These are phyloP conservation scores for Camellia sinensis DNA, from an alignment of 148 eudicot species.

Conservation along the genomic window DNA sequence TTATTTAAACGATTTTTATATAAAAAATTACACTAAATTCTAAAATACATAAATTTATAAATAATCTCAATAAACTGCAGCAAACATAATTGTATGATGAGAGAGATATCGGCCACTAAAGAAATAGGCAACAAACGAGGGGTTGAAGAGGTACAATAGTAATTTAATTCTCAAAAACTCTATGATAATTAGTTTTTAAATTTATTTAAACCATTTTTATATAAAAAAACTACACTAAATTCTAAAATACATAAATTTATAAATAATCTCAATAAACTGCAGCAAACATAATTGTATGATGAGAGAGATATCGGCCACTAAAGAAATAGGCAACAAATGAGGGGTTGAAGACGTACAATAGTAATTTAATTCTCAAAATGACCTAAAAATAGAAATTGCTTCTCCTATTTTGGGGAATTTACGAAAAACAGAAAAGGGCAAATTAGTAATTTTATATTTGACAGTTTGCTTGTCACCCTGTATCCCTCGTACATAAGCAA, in stretches of 20 bases:
- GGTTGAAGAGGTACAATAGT: not conserved
- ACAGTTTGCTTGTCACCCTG: not conserved
- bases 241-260: too few species aligned
- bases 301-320: not conserved
- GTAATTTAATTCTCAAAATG: not conserved
- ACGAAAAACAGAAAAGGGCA: constrained; percentile 9
- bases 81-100: not conserved
- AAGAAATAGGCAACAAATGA: not conserved
- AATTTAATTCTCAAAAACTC: not conserved
- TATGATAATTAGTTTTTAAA: too few species aligned
- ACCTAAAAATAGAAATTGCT: not conserved
- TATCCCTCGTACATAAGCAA: not conserved
- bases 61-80: too few species aligned
- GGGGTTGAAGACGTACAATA: not conserved
- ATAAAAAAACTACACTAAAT: too few species aligned
- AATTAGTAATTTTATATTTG: constrained; percentile 5
- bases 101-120: not conserved
- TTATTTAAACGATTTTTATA: too few species aligned
- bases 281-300: not conserved
- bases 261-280: too few species aligned
- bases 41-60: too few species aligned
- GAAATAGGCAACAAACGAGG: not conserved
- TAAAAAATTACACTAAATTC: too few species aligned
- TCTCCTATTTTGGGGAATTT: constrained; percentile 3
- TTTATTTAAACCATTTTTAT: too few species aligned